phyloP scores from a whole-genome alignment of 2,329 filamentous ascomycete genomes.

The Emericellopsis cladophorae region DNA sequence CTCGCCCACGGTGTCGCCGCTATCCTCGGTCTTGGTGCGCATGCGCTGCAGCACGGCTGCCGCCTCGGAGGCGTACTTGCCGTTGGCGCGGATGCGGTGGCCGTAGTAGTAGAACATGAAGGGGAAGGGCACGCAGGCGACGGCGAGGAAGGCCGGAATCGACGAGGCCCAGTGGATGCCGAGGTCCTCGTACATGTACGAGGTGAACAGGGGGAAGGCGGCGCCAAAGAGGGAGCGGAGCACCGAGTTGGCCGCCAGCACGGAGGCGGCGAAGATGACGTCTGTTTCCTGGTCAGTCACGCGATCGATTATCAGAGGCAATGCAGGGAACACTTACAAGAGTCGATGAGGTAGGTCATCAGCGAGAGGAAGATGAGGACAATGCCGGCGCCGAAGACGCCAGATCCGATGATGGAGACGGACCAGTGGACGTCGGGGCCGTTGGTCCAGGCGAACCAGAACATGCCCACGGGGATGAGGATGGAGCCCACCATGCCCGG shows the following conservation, averaged over 20 bases:
- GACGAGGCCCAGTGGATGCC: conserved; percentile 68
- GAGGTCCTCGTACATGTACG: conserved; percentile 40
- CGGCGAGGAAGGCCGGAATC: conserved; percentile 60
- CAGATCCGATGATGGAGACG: conserved; percentile 29
- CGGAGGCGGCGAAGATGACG: conserved; percentile 65
- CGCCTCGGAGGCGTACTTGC: conserved; percentile 58
- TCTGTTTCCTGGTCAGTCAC: conserved; percentile 17
- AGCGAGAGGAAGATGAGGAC: conserved; percentile 55
- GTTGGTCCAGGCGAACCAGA: conserved; percentile 57
- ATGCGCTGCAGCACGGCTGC: conserved; percentile 43
- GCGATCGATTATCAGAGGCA: neutral
- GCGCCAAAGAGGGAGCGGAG: conserved; percentile 61
- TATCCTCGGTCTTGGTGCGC: conserved; percentile 15
- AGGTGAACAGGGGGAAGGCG: conserved; percentile 62
- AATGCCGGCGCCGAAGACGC: conserved; percentile 40
- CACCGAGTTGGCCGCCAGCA: conserved; percentile 59
- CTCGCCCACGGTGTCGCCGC: conserved; percentile 10
- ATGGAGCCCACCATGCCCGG: conserved; percentile 47
- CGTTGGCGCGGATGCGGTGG: conserved; percentile 44
- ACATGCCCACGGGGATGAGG: conserved; percentile 45
- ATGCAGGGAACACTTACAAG: conserved; percentile 23
- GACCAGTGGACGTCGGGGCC: conserved; percentile 42
- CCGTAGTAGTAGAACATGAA: conserved; percentile 69
- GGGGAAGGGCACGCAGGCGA: conserved; percentile 61
- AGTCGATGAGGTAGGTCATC: conserved; percentile 56